These are phyloP conservation scores for Plantago elongata DNA, from an alignment of 257 asterid genomes.

Conservation along the genomic window DNA sequence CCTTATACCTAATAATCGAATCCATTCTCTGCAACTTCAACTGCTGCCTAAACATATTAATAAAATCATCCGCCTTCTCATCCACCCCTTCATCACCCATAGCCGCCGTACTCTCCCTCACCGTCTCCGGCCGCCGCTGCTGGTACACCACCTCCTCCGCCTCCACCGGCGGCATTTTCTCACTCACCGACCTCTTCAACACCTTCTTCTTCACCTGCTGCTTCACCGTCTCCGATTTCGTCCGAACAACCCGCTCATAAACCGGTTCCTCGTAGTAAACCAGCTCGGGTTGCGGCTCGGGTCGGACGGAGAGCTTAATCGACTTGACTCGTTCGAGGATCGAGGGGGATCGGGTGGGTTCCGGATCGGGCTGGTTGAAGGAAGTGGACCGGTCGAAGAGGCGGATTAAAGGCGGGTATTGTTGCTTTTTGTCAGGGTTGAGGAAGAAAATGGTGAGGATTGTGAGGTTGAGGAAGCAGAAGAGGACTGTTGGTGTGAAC, in stretches of 20 bases:
- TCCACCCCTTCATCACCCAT: constrained; percentile 52
- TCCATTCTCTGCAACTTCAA: constrained; percentile 59
- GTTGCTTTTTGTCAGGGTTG: constrained; percentile 18
- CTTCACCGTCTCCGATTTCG: constrained; percentile 23
- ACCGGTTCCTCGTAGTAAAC: constrained; percentile 2
- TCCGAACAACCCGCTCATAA: constrained; percentile 20
- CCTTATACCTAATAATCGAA: constrained; percentile 45
- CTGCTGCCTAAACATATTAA: constrained; percentile 57
- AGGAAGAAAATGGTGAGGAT: constrained; percentile 44
- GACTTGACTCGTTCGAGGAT: constrained; percentile 4
- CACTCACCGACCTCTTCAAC: constrained; percentile 51
- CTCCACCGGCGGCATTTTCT: constrained; percentile 26
- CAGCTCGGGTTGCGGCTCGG: constrained; percentile 7
- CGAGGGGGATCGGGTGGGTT: neutral
- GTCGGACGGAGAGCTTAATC: constrained; percentile 10
- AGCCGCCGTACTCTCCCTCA: constrained; percentile 29
- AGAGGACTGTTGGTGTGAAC: constrained; percentile 49
- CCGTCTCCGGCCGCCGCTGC: constrained; percentile 36
- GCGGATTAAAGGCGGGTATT: constrained; percentile 16
- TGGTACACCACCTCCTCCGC: constrained; percentile 26
- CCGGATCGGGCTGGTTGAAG: constrained; percentile 26
- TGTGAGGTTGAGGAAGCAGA: constrained; percentile 52
- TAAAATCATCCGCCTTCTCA: constrained; percentile 58
- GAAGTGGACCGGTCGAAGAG: constrained; percentile 29
- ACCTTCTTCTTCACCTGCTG: neutral